These are phyloP conservation scores for Penicillium lividum DNA, from an alignment of 495 filamentous ascomycete species.

Conservation along the genomic window DNA sequence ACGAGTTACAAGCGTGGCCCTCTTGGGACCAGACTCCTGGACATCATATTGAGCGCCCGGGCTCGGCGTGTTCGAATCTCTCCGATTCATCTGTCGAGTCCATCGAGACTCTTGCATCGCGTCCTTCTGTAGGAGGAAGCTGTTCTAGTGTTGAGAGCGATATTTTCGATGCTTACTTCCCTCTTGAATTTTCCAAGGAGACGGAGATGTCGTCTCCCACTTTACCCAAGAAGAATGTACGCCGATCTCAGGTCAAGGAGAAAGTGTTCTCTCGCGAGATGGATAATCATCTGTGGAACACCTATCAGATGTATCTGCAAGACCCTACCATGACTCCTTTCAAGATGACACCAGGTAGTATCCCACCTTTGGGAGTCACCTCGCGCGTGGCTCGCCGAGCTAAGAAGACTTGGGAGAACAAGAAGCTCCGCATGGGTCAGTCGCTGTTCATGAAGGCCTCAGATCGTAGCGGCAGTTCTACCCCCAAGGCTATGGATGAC, in stretches of 20 bases:
- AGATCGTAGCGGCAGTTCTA: conserved; percentile 62
- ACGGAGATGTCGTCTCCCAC: conserved; percentile 36
- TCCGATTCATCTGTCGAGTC: conserved; percentile 74
- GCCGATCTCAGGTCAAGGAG: conserved; percentile 14
- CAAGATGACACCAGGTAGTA: conserved; percentile 80
- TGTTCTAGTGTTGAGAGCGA: conserved; percentile 70
- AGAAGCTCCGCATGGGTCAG: conserved; percentile 18
- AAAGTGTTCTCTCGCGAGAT: conserved; percentile 78
- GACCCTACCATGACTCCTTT: conserved; percentile 94
- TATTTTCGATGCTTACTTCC: conserved; percentile 56
- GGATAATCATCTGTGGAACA: conserved; percentile 92
- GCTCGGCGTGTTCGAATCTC: conserved; percentile 60
- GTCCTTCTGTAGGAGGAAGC: conserved; percentile 64
- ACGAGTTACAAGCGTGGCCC: conserved; percentile 30
- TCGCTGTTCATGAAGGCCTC: conserved; percentile 10
- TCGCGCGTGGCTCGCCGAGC: conserved; percentile 84
- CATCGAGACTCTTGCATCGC: conserved; percentile 63
- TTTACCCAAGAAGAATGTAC: conserved; percentile 24
- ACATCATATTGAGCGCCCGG: conserved; percentile 51
- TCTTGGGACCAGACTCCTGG: conserved; percentile 35
- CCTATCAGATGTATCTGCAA: conserved; percentile 82
- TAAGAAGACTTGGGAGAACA: conserved; percentile 72
- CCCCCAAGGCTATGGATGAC: conserved; percentile 48
- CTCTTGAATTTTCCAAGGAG: conserved; percentile 41
- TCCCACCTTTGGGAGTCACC: conserved; percentile 88